These are phyloP conservation scores for Takakia lepidozioides DNA, from an alignment of 225 moss, liverwort and hornwort genomes.

Conservation along the genomic window DNA sequence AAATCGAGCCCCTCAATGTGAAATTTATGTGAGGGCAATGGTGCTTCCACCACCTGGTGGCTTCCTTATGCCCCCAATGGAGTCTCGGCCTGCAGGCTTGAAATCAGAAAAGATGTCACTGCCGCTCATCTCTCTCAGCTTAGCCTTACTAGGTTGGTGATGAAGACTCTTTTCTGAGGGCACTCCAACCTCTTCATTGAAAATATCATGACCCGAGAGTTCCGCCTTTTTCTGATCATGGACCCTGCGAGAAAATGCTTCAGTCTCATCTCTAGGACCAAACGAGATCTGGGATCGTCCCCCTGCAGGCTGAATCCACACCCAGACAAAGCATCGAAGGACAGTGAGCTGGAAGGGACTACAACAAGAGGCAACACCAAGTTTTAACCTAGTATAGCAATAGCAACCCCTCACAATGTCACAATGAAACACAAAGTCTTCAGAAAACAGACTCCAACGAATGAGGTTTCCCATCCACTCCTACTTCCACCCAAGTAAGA, in stretches of 20 bases:
- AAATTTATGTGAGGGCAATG: constrained; percentile 82
- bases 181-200: constrained; percentile 62
- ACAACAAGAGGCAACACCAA: background rate
- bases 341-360: background rate
- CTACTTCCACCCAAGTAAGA: constrained; percentile 1
- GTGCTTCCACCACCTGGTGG: constrained; percentile 95
- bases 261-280: constrained; percentile 33
- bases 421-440: no score
- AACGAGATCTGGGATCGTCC: constrained; percentile 94
- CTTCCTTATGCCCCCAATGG: constrained; percentile 92
- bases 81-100: constrained; percentile 77
- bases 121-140: constrained; percentile 86
- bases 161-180: constrained; percentile 48
- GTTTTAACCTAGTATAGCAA: no score
- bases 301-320: constrained; percentile 93
- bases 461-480: no score
- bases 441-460: no score
- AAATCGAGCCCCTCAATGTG: no score
- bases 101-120: constrained; percentile 95
- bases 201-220: constrained; percentile 89
- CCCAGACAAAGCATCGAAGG: background rate
- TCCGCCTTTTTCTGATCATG: constrained; percentile 88
- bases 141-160: constrained; percentile 78
- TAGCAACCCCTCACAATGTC: no score
- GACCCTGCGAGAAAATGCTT: constrained; percentile 54